Percentiles rank a stretch among this genome's conserved stretches.
Conservation (phyloP, 768 basidiomycete genomes). For the Amanita exitialis region DNA sequence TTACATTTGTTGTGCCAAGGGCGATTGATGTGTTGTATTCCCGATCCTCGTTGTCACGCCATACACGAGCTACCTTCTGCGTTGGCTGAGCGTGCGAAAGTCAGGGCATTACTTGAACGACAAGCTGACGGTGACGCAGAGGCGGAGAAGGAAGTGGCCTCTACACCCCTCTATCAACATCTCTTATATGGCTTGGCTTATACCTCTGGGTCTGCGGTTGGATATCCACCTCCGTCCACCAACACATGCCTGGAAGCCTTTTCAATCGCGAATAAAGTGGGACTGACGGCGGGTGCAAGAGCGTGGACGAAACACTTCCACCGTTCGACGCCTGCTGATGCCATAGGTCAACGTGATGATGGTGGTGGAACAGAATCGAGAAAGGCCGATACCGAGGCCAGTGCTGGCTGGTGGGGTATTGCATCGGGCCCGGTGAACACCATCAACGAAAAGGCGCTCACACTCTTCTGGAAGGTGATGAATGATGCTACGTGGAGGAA, state of each 20-base stretch:
- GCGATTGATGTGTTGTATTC: no score
- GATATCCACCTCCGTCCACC: conserved; percentile 34
- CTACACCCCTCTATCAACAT: conserved; percentile 29
- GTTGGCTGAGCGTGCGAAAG: conserved; percentile 22
- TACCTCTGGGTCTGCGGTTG: conserved; percentile 50
- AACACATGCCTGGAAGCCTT: conserved; percentile 46
- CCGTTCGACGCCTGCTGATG: conserved; percentile 26
- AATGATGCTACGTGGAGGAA: conserved; percentile 48
- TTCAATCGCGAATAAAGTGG: conserved; percentile 34
- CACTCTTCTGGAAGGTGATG: conserved; percentile 44
- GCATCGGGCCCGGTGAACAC: conserved; percentile 40
- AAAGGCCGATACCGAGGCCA: conserved; percentile 6
- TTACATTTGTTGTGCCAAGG: no score
- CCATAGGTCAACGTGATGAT: background rate
- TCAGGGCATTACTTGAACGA: conserved; percentile 14
- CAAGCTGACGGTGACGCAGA: background rate
- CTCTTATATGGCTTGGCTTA: conserved; percentile 44
- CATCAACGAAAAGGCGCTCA: conserved; percentile 43
- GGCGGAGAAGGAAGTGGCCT: conserved; percentile 7
- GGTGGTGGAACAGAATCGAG: conserved; percentile 10
- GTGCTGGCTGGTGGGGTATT: conserved; percentile 48
- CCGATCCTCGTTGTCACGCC: conserved; percentile 1
- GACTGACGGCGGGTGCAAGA: conserved; percentile 47
- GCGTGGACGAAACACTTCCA: conserved; percentile 64
- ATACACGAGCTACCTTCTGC: conserved; percentile 22